Evolutionary conservation across 352 stramenopile genomes (phyloP), one percentile per base, ranked within the genome.

Genomic region (Phytophthora hybrid): DNA sequence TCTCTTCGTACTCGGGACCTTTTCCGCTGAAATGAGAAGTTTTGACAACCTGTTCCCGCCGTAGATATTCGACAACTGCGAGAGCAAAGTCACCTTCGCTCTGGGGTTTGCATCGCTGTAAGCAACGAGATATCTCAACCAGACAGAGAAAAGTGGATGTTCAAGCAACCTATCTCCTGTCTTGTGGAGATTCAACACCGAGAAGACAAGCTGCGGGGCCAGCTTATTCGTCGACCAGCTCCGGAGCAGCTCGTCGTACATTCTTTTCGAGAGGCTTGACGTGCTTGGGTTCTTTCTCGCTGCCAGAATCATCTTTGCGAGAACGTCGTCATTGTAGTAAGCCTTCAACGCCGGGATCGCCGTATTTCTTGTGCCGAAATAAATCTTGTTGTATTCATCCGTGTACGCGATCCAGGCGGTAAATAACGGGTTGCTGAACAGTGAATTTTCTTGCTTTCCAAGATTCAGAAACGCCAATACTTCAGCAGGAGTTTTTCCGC

Each of bases 221-320:
- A 44, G 10, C 21, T 9, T 9, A 1, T 56, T 11, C 34, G 52
- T 44, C 19, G 57, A 73, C 66, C 66, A 73, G 31, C 67, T 46
- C 29, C 59, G n/a, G 3, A 73, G n/a, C 37, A 67, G 37, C 51
- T 73, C 59, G 2, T 21, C 16, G 34, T 73, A 59, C 49, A 73
- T n/a, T 60, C 47, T 34, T 23, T 37, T 66, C 10, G 47, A 32
- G 9, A 61, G 32, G 32, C 11, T 37, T 4, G 19, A 23, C 23
- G 56, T 66, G 55, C 32, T 60, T 4, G 65, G 5, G 39, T 14
- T 34, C 23, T 55, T 65, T 3, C 10, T 59, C 7, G 39, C 63
- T 10, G 44, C 14, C n/a, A 66, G 21, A 39, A 66, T 49, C 58
- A 72, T 57, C 7, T 23, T 62, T 31, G 29, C 23, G 34, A 66